phyloP scores from a whole-genome alignment of 2,329 filamentous ascomycete genomes.

The Tolypocladium sp. region DNA sequence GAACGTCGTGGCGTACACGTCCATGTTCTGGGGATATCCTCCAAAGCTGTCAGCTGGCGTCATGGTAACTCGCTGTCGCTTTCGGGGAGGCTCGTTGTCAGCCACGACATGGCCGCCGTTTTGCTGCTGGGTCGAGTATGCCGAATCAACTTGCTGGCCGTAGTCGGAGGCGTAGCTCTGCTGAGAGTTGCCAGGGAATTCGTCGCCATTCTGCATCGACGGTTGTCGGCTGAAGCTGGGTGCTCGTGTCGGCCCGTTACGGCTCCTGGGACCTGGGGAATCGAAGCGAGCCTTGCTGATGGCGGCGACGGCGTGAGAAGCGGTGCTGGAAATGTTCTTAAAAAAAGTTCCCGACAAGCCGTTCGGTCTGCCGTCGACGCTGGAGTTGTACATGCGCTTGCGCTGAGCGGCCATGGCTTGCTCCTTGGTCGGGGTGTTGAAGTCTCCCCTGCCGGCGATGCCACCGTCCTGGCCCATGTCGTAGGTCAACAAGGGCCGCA shows the following conservation, averaged over 20 bases:
- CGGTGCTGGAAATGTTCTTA: constrained; percentile 89
- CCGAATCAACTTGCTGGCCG: constrained; percentile 62
- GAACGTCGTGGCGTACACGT: constrained; percentile 37
- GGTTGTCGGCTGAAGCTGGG: constrained; percentile 63
- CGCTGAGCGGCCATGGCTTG: constrained; percentile 95
- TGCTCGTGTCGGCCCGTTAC: constrained; percentile 55
- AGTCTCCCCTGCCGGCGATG: constrained; percentile 59
- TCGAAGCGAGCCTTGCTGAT: constrained; percentile 95
- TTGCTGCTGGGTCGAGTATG: constrained; percentile 53
- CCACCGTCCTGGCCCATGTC: constrained; percentile 72
- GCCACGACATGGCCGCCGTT: constrained; percentile 28
- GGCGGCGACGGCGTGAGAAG: constrained; percentile 85
- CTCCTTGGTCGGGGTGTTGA: constrained; percentile 96
- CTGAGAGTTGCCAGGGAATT: constrained; percentile 68
- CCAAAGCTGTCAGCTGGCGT: constrained; percentile 50
- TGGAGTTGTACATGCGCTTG: constrained; percentile 77
- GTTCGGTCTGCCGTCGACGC: constrained; percentile 56
- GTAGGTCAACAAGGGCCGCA: constrained; percentile 68
- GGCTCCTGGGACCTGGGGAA: constrained; percentile 64
- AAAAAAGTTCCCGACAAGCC: constrained; percentile 82
- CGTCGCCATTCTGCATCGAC: constrained; percentile 60
- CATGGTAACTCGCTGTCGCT: constrained; percentile 55
- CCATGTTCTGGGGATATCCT: constrained; percentile 39
- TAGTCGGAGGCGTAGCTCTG: constrained; percentile 74
- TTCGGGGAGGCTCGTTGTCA: constrained; percentile 70